Percentiles rank a stretch among this genome's conserved stretches.
Conservation (phyloP, 2,329 filamentous ascomycete species). For the Apiospora koreana region DNA sequence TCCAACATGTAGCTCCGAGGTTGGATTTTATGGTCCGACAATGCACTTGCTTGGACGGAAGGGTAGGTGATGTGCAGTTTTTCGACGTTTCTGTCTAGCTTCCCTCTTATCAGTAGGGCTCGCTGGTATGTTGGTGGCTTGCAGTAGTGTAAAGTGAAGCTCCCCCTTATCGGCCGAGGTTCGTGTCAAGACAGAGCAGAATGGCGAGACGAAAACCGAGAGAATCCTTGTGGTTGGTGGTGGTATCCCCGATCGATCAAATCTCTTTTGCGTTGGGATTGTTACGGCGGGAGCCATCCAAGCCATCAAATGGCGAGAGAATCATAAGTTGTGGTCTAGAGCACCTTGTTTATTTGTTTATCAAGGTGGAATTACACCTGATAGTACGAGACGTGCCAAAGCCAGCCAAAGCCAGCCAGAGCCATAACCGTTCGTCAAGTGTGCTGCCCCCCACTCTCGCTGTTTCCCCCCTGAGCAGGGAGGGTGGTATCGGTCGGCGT, state of each 20-base stretch:
- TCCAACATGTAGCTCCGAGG: neutral
- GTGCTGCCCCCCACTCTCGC: neutral
- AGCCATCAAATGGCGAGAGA: neutral
- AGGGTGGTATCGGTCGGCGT: neutral
- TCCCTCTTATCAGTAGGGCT: neutral
- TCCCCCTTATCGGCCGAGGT: neutral
- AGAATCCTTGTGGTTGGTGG: neutral
- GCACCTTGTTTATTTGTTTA: neutral
- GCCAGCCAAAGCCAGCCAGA: neutral
- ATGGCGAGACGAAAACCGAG: neutral
- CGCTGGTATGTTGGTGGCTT: neutral
- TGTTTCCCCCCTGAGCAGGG: neutral
- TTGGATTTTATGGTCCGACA: neutral
- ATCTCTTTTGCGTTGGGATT: neutral
- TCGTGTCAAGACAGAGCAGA: neutral
- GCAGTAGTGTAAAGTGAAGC: neutral
- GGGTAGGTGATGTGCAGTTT: neutral
- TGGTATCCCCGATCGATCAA: neutral
- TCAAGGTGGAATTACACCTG: neutral
- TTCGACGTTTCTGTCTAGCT: no score
- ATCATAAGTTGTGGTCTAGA: neutral
- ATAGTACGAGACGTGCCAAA: neutral
- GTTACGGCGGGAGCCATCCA: neutral
- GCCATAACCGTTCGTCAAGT: neutral
- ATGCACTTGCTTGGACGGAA: neutral